Percentiles rank a stretch among this genome's conserved stretches.
phyloP scores from a whole-genome alignment of 2,329 filamentous ascomycete genomes.

The Nannizziopsis barbatae region DNA sequence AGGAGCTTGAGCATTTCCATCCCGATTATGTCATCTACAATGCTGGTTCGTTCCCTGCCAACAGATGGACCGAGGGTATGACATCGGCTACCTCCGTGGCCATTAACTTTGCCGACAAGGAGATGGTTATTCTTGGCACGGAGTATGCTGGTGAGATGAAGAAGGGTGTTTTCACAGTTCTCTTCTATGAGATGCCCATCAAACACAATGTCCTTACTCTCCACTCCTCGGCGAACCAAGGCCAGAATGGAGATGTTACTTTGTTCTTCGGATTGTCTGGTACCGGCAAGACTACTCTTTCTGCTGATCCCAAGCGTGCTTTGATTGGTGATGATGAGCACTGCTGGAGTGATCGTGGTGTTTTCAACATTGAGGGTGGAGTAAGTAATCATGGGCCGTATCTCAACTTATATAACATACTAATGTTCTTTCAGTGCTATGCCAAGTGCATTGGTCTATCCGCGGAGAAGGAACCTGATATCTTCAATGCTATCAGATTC shows the following conservation, averaged over 20 bases:
- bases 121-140: slow-evolving; percentile 99
- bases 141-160: slow-evolving; percentile 98
- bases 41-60: slow-evolving; percentile 93
- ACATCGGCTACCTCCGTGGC: slow-evolving; percentile 95
- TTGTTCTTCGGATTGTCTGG: slow-evolving; percentile 99
- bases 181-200: slow-evolving; percentile 99
- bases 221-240: slow-evolving; percentile 97
- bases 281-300: slow-evolving; percentile 96
- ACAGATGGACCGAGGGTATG: slow-evolving; percentile 97
- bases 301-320: slow-evolving; percentile 89
- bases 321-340: slow-evolving; percentile 98
- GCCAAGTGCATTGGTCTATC: slow-evolving; percentile 97
- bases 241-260: slow-evolving; percentile 84
- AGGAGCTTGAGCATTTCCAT: slow-evolving; percentile 95
- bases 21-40: slow-evolving; percentile 99
- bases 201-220: slow-evolving; percentile 98
- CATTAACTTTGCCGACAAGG: slow-evolving; percentile 98
- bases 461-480: slow-evolving; percentile 97
- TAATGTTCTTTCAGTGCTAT: slow-evolving; percentile 53
- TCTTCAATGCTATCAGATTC: slow-evolving; percentile 89
- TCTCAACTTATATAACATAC: slow-evolving; percentile 1
- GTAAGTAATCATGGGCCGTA: slow-evolving; percentile 20
- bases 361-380: slow-evolving; percentile 99
- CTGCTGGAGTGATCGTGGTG: slow-evolving; percentile 92
- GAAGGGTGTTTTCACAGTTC: slow-evolving; percentile 96